Evolutionary conservation across 495 filamentous ascomycete genomes (phyloP), one percentile per base, ranked within the genome.

Genomic region (Podospora comata): DNA sequence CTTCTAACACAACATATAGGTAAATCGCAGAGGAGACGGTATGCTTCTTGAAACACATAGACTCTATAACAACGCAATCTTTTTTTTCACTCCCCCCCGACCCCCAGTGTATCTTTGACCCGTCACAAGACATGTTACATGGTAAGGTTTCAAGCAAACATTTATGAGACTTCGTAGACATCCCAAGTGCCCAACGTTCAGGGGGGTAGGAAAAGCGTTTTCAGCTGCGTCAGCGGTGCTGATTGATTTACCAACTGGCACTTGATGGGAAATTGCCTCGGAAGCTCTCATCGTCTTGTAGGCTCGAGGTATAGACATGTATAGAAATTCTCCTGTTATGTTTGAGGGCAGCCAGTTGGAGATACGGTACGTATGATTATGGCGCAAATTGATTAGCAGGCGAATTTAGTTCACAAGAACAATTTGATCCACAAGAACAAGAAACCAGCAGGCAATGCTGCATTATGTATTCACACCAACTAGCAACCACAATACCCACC

Each of bases 391-490:
- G 39, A 48, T 11, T 0, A 13, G 30, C 30, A 32, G 7, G 1
- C 7, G 30, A 5, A 32, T 32, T 32, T 32, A 1, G 23, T 23
- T 23, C 23, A 23, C 34, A 39, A 39, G 34, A 39, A 39, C 11
- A 39, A 39, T 39, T 6, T 39, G 34, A 6, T 39, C 11, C 15
- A 48, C 15, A 48, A 48, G 39, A 13, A 48, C 39, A 48, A 48
- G 39, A 48, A 48, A 48, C 39, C 39, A 48, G 39, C 39, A 48
- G 34, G 39, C 39, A 48, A 48, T 11, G 2, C 39, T 48, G 39
- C 39, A 48, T 48, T 48, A 72, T 81, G 27, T 67, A 64, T 67
- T 64, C 26, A 54, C 4, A 23, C 30, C 18, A 1, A 16, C 20
- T 16, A 27, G 34, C 65, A 7, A 11, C 60, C 13, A 44, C 23